Base-by-base conservation (phyloP, 2,329 filamentous ascomycete genomes). In the Ophiostoma sp. region DNA sequence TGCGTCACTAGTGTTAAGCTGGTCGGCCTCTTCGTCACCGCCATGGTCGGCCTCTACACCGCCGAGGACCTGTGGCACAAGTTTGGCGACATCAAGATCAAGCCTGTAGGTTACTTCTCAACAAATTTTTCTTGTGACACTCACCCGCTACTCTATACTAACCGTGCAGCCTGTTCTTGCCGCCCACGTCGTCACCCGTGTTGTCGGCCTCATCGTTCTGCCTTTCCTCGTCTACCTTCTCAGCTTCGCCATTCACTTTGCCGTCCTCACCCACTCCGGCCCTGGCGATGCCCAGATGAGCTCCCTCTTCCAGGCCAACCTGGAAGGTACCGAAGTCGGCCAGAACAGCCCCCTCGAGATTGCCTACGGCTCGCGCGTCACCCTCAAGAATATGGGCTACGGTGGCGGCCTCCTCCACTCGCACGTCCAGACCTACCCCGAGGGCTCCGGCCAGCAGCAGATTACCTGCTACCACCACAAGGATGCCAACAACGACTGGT, bases 251-350 rank as follows among this genome's bases (percentile, higher is more conserved):
- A 81, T 97, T 69, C 95, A 99, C 81, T 99, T 99, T 80, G 85
- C 93, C 73, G 92, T 99, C 73, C 87, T 99, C 71, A 92, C 96
- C 80, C 94, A 93, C 81, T 94, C 90, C 76, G 95, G 95, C 27
- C 95, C 96, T 8, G 95, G 95, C 69, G 95, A 99, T 82, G 95
- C 95, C n/a, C 95, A 99, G 81, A 99, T 99, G 95, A 97, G 94
- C 82, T 99, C 95, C 35, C 87, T 99, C 68, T 99, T 99, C 86
- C 95, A 99, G 80, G 95, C 96, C 67, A 99, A 99, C 78, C 86
- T 99, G 52, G 90, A 88, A 76, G 95, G 95, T 35, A 98, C 94
- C 13, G 91, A 96, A 74, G 94, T 99, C 73, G 94, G 94, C 77
- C 93, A 92, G 79, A 91, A 97, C 79, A 97, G 94, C 77, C 95